A percentile compares a stretch with the other conserved stretches of the same genome.
Conservation (phyloP, 1,284 basidiomycete species). For the Austroboletus novae-zelandiae region DNA sequence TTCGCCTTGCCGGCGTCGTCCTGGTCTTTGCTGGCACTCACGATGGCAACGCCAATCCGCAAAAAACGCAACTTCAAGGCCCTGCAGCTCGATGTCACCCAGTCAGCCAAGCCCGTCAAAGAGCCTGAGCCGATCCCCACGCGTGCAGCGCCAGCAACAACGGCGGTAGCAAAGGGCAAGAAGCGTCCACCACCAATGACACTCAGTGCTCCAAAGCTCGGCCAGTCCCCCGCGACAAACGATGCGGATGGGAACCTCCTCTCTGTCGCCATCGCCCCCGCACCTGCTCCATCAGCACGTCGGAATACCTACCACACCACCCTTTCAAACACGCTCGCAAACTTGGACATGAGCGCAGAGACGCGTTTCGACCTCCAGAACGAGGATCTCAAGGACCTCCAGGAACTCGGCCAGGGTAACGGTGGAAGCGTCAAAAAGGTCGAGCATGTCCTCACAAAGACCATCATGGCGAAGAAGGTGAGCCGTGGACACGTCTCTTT, state of each 20-base stretch:
- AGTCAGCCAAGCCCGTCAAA: constrained; percentile 40
- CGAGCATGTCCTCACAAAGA: constrained; percentile 86
- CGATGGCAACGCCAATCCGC: constrained; percentile 52
- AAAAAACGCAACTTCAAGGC: constrained; percentile 83
- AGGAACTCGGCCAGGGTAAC: constrained; percentile 95
- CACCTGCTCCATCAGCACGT: constrained; percentile 41
- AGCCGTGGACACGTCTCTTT: constrained; percentile 23
- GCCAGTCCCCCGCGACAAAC: constrained; percentile 41
- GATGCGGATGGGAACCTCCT: constrained; percentile 39
- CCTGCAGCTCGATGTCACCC: constrained; percentile 59
- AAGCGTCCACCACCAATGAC: constrained; percentile 64
- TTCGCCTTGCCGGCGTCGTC: constrained; percentile 1
- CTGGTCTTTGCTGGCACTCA: constrained; percentile 3
- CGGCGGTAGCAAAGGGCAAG: constrained; percentile 41
- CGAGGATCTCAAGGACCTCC: constrained; percentile 80
- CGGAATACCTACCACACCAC: constrained; percentile 69
- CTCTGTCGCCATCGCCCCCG: constrained; percentile 37
- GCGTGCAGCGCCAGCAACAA: constrained; percentile 35
- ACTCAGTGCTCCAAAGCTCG: constrained; percentile 45
- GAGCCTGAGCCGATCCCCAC: constrained; percentile 39
- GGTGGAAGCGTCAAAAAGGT: constrained; percentile 97
- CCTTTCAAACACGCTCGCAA: constrained; percentile 71
- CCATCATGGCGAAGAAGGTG: constrained; percentile 95
- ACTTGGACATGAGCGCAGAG: constrained; percentile 72
- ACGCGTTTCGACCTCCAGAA: constrained; percentile 75